Conservation (phyloP, 202 grass and related monocot species). For the Digitaria exilis region DNA sequence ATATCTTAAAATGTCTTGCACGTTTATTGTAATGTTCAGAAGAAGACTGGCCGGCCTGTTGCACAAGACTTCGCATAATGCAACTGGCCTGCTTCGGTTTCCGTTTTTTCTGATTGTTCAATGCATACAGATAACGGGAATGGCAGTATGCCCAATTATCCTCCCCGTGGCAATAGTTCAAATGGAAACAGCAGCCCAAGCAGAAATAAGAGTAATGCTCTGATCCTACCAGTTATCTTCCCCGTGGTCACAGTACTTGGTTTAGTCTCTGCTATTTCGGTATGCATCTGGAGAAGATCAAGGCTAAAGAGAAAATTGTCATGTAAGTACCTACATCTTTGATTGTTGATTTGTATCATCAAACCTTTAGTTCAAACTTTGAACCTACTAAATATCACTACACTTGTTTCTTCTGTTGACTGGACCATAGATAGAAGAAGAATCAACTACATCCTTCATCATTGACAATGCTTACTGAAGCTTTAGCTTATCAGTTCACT, state of each 20-base stretch:
- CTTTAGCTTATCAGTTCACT: not conserved
- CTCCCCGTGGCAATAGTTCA: not conserved
- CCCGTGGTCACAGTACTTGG: not conserved
- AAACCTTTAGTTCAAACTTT: not conserved
- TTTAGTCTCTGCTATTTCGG: slow-evolving; percentile 32
- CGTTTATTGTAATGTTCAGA: too few relatives aligned
- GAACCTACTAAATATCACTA: not conserved
- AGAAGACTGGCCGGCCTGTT: too few relatives aligned
- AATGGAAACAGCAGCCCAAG: not conserved
- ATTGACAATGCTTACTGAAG: not conserved
- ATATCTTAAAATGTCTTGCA: too few relatives aligned
- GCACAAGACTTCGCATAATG: not conserved
- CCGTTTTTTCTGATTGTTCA: not conserved
- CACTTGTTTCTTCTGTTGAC: not conserved
- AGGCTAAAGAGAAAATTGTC: not conserved
- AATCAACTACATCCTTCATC: not conserved
- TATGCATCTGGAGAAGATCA: slow-evolving; percentile 31
- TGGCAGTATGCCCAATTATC: not conserved
- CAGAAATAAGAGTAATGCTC: slow-evolving; percentile 3
- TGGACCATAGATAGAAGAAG: not conserved
- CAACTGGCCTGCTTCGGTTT: not conserved
- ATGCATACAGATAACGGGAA: not conserved
- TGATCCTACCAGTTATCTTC: slow-evolving; percentile 24
- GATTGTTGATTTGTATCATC: not conserved
- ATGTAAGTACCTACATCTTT: slow-evolving; percentile 17